phyloP scores from a whole-genome alignment of 371 early-diverging fungal species.

The Paraphysoderma sedebokerense region DNA sequence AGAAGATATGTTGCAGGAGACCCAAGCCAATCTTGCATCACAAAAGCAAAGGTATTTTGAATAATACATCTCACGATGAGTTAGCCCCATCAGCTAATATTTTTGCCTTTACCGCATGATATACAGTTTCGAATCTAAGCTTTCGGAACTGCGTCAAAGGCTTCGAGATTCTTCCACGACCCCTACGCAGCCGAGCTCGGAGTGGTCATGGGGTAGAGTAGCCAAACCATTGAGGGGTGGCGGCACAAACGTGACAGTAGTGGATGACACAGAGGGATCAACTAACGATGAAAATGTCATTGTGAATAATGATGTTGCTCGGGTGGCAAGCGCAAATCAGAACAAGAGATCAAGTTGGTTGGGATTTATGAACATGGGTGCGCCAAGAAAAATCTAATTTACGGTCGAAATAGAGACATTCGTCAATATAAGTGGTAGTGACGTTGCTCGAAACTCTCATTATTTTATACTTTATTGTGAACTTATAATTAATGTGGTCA shows the following conservation, averaged over 20 bases:
- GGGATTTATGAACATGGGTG: slow-evolving; percentile 1
- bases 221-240: slow-evolving; percentile 89
- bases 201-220: slow-evolving; percentile 37
- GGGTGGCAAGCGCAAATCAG: background rate
- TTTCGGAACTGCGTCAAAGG: slow-evolving; percentile 36
- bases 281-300: background rate
- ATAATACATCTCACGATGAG: background rate
- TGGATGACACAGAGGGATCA: background rate
- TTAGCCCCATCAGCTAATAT: background rate
- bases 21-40: slow-evolving; percentile 16
- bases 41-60: slow-evolving; percentile 2
- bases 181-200: background rate
- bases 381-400: too few species aligned
- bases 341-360: background rate
- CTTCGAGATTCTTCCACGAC: background rate
- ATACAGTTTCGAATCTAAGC: slow-evolving; percentile 54
- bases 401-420: too few species aligned
- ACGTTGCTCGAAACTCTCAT: too few species aligned
- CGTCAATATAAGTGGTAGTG: too few species aligned
- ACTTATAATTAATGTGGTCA: too few species aligned
- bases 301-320: background rate
- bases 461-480: too few species aligned
- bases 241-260: slow-evolving; percentile 12
- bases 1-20: slow-evolving; percentile 65
- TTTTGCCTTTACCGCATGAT: background rate